A percentile compares a stretch with the other conserved stretches of the same genome.
Conservation (phyloP, 2,329 filamentous ascomycete species). For the Raffaelea arxii region DNA sequence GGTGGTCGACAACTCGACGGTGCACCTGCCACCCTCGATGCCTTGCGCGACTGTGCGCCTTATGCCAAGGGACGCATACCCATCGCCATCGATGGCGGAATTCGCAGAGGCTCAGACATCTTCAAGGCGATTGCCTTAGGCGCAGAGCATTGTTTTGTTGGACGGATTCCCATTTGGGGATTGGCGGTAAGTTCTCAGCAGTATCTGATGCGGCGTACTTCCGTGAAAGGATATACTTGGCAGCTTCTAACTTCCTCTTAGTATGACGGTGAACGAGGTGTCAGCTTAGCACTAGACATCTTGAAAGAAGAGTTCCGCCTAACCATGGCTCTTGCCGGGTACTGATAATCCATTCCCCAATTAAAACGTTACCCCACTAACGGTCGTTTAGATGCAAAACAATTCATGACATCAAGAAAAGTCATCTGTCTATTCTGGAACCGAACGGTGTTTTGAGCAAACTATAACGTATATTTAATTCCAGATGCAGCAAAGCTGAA, state of each 20-base stretch:
- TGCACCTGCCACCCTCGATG: not conserved
- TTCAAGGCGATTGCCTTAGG: not conserved
- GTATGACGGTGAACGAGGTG: constrained; percentile 63
- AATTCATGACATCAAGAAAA: not conserved
- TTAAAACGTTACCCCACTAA: not conserved
- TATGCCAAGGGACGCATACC: constrained; percentile 27
- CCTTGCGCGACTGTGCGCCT: constrained; percentile 20
- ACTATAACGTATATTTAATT: not conserved
- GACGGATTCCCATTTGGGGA: not conserved
- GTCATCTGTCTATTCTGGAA: not conserved
- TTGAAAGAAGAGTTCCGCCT: constrained; percentile 95
- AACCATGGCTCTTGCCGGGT: constrained; percentile 68
- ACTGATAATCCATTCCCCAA: not conserved
- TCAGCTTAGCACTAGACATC: constrained; percentile 83
- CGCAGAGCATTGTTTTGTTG: not conserved
- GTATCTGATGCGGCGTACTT: not conserved
- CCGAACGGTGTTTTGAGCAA: not conserved
- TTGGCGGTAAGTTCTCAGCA: constrained; percentile 7
- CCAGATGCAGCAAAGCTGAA: constrained; percentile 35
- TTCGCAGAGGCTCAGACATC: not conserved
- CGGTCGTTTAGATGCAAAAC: not conserved
- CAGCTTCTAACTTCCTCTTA: not conserved
- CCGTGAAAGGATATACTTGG: too few species aligned
- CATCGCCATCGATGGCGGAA: not conserved
- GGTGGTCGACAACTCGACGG: not conserved